Conservation (phyloP, 352 stramenopile genomes). For the Phytophthora idaei region DNA sequence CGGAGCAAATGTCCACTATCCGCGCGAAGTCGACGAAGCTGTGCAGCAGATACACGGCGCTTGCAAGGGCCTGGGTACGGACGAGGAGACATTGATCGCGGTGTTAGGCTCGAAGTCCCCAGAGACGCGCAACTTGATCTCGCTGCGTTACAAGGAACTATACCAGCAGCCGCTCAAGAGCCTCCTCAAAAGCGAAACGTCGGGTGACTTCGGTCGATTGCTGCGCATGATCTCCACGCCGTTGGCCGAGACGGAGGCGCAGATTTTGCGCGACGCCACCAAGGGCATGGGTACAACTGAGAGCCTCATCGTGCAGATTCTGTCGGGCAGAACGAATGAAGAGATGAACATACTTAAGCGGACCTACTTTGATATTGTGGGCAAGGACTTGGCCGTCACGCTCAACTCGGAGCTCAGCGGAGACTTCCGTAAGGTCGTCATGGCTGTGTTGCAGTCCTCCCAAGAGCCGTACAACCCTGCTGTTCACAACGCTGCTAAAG, state of each 20-base stretch:
- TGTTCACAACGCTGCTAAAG: slow-evolving; percentile 70
- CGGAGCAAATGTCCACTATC: slow-evolving; percentile 45
- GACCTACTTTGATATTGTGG: slow-evolving; percentile 71
- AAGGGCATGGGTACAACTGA: slow-evolving; percentile 79
- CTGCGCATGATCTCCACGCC: slow-evolving; percentile 78
- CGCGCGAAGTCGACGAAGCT: slow-evolving; percentile 59
- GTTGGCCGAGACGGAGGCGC: slow-evolving; percentile 71
- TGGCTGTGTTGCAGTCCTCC: slow-evolving; percentile 65
- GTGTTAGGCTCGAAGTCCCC: slow-evolving; percentile 75
- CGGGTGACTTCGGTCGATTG: slow-evolving; percentile 71
- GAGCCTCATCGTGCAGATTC: slow-evolving; percentile 69
- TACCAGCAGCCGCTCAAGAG: slow-evolving; percentile 61
- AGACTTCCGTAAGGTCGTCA: slow-evolving; percentile 79
- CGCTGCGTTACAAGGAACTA: slow-evolving; percentile 72
- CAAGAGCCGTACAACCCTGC: slow-evolving; percentile 59
- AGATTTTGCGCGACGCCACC: slow-evolving; percentile 69
- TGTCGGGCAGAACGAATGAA: slow-evolving; percentile 75
- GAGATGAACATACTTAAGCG: slow-evolving; percentile 85
- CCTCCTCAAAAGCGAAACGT: slow-evolving; percentile 75
- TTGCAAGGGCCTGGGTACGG: slow-evolving; percentile 72
- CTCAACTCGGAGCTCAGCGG: slow-evolving; percentile 74
- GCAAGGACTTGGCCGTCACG: slow-evolving; percentile 71
- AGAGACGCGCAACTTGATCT: slow-evolving; percentile 70
- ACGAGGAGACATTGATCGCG: slow-evolving; percentile 74
- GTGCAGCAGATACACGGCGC: slow-evolving; percentile 74